Evolutionary conservation across 2,329 filamentous ascomycete genomes (phyloP), one percentile per base, ranked within the genome.

Genomic region (Myotisia sp.): DNA sequence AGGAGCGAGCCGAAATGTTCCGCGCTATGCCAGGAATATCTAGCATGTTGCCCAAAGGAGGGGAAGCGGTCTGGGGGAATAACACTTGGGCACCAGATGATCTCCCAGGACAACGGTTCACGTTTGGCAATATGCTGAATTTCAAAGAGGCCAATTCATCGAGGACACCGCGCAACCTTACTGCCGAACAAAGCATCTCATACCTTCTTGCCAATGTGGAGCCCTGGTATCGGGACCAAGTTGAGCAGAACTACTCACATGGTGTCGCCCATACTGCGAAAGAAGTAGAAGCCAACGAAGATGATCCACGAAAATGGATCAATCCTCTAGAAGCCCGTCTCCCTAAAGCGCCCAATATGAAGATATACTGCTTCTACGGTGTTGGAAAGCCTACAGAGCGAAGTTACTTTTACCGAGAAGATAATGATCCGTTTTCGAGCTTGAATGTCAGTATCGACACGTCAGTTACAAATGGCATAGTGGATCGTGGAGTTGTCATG

Each of bases 321-420:
- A 98, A 98, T 51, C 90, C 90, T 0, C 71, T 95, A n/a, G 87
- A 95, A 55, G 81, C 83, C 0, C 72, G 87, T 2, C 66, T 95
- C 0, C 90, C 90, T 0, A 67, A 84, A 13, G 87, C 90, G 1
- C 87, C 90, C 0, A 82, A 74, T 49, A 64, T 98, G 50, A 94
- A 93, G 54, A 83, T 98, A 8, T 95, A 86, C 60, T 95, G 90
- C 60, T 95, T 98, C 63, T 95, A 98, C 53, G 90, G 68, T 45
- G 75, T 93, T 3, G 87, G 87, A 24, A 98, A 95, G 54, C 79
- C 82, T 3, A 95, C 87, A 0, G 87, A 98, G 58, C 74, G 87
- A 37, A 76, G 77, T 10, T 98, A 95, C 55, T 98, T 81, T 55
- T 98, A 98, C 59, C 77, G 79, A 20, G 64, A 74, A 26, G 81